Conservation (phyloP, 1,284 basidiomycete species). For the Cutaneotrichosporon sp. region DNA sequence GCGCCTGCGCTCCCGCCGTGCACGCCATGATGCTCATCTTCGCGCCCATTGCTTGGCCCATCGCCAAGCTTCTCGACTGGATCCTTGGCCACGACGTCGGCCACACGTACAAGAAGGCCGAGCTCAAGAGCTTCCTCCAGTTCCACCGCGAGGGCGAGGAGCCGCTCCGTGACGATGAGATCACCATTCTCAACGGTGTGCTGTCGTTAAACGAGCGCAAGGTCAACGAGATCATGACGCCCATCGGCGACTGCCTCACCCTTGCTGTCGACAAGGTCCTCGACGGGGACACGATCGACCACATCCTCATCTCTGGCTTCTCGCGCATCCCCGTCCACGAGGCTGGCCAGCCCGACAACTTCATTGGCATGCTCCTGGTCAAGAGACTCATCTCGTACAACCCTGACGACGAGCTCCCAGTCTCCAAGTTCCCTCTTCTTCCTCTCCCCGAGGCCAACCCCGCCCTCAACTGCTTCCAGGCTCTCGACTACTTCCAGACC, state of each 20-base stretch:
- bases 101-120: constrained; percentile 79
- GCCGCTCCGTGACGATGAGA: constrained; percentile 81
- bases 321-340: constrained; percentile 92
- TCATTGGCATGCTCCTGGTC: constrained; percentile 82
- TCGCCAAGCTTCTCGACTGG: constrained; percentile 79
- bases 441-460: constrained; percentile 91
- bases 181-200: constrained; percentile 83
- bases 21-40: constrained; percentile 67
- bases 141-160: constrained; percentile 85
- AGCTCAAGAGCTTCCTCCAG: constrained; percentile 87
- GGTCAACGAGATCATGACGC: constrained; percentile 83
- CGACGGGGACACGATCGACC: constrained; percentile 75
- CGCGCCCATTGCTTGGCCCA: constrained; percentile 83
- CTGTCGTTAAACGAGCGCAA: constrained; percentile 81
- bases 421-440: constrained; percentile 70
- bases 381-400: constrained; percentile 91
- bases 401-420: constrained; percentile 73
- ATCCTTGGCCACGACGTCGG: constrained; percentile 70
- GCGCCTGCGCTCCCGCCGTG: constrained; percentile 81
- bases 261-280: constrained; percentile 70
- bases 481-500: constrained; percentile 73
- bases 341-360: constrained; percentile 70
- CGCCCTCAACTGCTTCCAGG: constrained; percentile 74
- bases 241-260: constrained; percentile 61
- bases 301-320: constrained; percentile 77